A percentile compares a stretch with the other conserved stretches of the same genome.
These are phyloP conservation scores for Solanum neorickii DNA, from an alignment of 257 asterid genomes.

Conservation along the genomic window DNA sequence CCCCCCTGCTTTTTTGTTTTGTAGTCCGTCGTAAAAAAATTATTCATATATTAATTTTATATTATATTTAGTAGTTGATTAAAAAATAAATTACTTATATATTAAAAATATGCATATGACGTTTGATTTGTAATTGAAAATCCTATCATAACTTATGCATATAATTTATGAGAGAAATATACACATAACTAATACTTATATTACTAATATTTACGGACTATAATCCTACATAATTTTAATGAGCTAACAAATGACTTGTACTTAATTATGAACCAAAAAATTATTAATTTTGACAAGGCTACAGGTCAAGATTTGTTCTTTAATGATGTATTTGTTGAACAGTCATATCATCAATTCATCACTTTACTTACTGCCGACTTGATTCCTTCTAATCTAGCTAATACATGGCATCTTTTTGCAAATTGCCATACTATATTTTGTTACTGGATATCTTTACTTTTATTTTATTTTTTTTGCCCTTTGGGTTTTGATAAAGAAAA, in stretches of 20 bases:
- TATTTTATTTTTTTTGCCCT: too few relatives aligned
- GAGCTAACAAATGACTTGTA: neutral
- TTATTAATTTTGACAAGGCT: neutral
- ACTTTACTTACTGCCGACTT: neutral
- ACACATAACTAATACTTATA: neutral
- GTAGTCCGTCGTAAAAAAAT: neutral
- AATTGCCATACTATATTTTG: neutral
- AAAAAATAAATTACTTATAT: too few relatives aligned
- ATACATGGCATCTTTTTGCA: neutral
- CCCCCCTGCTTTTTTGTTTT: neutral
- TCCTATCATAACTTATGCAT: neutral
- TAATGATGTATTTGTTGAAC: neutral
- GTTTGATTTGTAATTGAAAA: too few relatives aligned
- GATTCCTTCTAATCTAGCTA: neutral
- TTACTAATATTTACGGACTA: too few relatives aligned
- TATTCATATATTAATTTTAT: too few relatives aligned
- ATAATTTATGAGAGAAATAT: neutral
- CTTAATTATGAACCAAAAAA: neutral
- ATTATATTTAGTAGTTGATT: too few relatives aligned
- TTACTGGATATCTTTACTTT: neutral
- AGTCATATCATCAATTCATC: neutral
- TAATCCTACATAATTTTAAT: too few relatives aligned
- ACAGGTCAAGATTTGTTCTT: neutral
- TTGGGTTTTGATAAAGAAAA: too few relatives aligned
- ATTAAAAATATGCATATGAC: neutral